Evolutionary conservation across 306 rosid species (phyloP).

Genomic region (Macrotyloma uniflorum): DNA sequence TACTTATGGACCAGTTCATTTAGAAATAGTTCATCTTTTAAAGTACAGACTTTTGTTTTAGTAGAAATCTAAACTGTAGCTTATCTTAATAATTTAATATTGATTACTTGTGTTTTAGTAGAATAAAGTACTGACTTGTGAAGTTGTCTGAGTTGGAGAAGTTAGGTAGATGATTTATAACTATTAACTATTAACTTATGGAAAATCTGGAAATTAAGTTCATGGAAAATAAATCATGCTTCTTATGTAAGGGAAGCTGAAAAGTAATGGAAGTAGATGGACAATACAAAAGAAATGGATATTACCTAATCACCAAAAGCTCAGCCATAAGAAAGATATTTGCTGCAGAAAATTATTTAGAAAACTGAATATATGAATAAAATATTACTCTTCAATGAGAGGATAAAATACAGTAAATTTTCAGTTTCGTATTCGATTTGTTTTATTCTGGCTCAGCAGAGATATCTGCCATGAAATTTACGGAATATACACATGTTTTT

Average conservation of each 20-base stretch:
- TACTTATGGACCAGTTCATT: background rate
- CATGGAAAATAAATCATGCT: background rate
- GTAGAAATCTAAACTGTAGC: background rate
- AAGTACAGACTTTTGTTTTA: background rate
- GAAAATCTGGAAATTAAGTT: background rate
- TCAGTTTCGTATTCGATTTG: background rate
- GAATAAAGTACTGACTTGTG: constrained; percentile 9
- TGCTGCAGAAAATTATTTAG: background rate
- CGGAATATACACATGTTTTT: background rate
- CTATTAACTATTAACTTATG: background rate
- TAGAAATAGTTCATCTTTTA: background rate
- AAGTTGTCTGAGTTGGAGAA: background rate
- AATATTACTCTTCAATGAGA: background rate
- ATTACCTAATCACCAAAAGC: background rate
- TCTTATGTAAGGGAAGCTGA: background rate
- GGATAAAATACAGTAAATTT: background rate
- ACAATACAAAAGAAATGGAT: background rate
- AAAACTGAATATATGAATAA: background rate
- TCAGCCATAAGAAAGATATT: background rate
- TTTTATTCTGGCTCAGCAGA: background rate
- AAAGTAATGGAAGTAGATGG: background rate
- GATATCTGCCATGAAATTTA: background rate
- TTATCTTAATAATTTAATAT: background rate
- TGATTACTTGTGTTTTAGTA: constrained; percentile 2
- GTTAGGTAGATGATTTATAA: background rate